Percentiles rank a stretch among this genome's conserved stretches.
These are phyloP conservation scores for Silene noctiflora DNA, from an alignment of 179 eudicot genomes.

Conservation along the genomic window DNA sequence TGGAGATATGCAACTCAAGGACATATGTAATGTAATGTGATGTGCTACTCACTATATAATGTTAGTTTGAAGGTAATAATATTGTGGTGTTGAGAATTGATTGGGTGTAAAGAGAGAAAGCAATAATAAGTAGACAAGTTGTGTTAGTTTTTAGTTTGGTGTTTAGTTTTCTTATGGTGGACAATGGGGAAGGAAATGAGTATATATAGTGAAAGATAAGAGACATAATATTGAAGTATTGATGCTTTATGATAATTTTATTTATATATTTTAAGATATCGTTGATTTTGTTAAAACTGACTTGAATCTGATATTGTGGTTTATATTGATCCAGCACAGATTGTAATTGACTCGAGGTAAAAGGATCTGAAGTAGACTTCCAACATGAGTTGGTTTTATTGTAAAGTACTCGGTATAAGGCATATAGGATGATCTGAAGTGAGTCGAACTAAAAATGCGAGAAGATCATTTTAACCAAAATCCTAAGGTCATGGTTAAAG, in stretches of 20 bases:
- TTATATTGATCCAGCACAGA: too few relatives aligned
- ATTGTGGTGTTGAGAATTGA: background rate
- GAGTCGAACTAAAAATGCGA: too few relatives aligned
- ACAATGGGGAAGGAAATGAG: constrained; percentile 16
- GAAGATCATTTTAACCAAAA: too few relatives aligned
- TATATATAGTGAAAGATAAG: constrained; percentile 27
- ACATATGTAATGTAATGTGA: constrained; percentile 4
- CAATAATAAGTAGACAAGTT: constrained; percentile 10
- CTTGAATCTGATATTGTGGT: background rate
- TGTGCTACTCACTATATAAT: too few relatives aligned
- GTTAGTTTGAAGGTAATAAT: background rate
- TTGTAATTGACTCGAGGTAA: too few relatives aligned
- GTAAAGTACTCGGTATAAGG: too few relatives aligned
- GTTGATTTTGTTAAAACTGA: background rate
- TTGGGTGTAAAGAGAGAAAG: constrained; percentile 16
- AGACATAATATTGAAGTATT: background rate
- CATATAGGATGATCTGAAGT: too few relatives aligned
- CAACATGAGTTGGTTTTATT: too few relatives aligned
- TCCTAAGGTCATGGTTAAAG: too few relatives aligned
- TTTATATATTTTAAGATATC: too few relatives aligned
- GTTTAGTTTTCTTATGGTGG: constrained; percentile 23
- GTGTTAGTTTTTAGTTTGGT: constrained; percentile 28
- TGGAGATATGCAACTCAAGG: constrained; percentile 25
- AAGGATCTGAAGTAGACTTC: too few relatives aligned
- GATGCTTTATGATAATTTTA: background rate